phyloP scores from a whole-genome alignment of 2,329 filamentous ascomycete species.

The Alternaria sp. region DNA sequence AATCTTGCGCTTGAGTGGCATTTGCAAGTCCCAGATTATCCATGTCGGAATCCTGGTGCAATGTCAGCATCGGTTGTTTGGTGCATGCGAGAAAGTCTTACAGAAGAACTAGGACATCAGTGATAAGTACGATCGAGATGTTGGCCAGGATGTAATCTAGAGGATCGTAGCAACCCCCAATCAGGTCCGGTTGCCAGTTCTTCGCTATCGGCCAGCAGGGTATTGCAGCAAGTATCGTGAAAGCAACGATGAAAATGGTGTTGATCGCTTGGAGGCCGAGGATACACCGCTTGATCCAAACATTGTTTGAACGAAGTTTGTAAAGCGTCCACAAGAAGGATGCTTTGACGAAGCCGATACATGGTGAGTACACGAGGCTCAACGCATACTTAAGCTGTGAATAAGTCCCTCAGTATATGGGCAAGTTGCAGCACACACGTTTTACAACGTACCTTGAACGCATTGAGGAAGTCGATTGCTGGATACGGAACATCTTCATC shows the following conservation, averaged over 20 bases:
- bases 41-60: constrained; percentile 26
- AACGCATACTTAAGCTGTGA: constrained; percentile 10
- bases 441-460: constrained; percentile 4
- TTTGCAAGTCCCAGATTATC: constrained; percentile 33
- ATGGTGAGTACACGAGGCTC: constrained; percentile 25
- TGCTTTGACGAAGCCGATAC: constrained; percentile 25
- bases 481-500: constrained; percentile 18
- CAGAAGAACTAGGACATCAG: constrained; percentile 22
- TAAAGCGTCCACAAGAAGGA: constrained; percentile 31
- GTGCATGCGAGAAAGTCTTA: not conserved
- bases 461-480: constrained; percentile 10
- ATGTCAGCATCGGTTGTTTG: not conserved
- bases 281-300: constrained; percentile 19
- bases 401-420: not conserved
- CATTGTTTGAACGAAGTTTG: constrained; percentile 23
- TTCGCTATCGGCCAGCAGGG: constrained; percentile 23
- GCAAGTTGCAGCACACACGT: not conserved
- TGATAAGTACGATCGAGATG: constrained; percentile 23
- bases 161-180: constrained; percentile 18
- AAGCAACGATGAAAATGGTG: constrained; percentile 16
- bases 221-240: constrained; percentile 14
- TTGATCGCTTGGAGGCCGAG: constrained; percentile 27
- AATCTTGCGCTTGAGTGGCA: constrained; percentile 22
- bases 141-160: constrained; percentile 15
- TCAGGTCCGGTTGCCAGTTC: constrained; percentile 19